A percentile compares a stretch with the other conserved stretches of the same genome.
phyloP scores from a whole-genome alignment of 148 eudicot species.

The Nepenthes mirabilis region DNA sequence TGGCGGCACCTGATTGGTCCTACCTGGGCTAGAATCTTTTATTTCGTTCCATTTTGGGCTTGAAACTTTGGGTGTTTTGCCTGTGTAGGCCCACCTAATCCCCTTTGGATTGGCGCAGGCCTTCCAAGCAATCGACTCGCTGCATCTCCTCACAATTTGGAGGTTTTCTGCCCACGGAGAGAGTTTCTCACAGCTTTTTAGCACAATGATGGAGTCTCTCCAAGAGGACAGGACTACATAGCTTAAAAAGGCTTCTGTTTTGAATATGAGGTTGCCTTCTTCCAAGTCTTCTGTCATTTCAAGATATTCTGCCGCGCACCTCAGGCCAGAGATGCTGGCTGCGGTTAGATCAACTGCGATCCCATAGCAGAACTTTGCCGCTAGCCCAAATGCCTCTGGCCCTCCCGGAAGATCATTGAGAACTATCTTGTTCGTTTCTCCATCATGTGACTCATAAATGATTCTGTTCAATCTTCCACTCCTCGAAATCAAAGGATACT shows the following conservation, averaged over 20 bases:
- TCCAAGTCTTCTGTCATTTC: conserved; percentile 74
- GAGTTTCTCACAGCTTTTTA: conserved; percentile 45
- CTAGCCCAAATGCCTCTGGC: conserved; percentile 72
- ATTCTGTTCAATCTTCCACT: conserved; percentile 81
- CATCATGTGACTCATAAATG: conserved; percentile 54
- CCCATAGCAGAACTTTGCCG: conserved; percentile 94
- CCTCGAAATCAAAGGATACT: conserved; percentile 82
- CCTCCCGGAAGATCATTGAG: conserved; percentile 84
- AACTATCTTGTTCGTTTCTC: conserved; percentile 36
- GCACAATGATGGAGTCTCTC: conserved; percentile 52
- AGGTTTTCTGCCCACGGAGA: conserved; percentile 77
- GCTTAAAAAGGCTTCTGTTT: conserved; percentile 58
- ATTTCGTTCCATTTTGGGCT: conserved; percentile 76
- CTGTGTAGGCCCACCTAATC: conserved; percentile 8
- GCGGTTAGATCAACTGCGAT: conserved; percentile 87
- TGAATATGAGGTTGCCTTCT: conserved; percentile 58
- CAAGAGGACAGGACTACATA: conserved; percentile 58
- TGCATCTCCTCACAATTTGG: conserved; percentile 62
- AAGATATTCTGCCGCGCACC: conserved; percentile 63
- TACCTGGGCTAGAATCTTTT: conserved; percentile 63
- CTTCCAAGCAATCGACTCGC: conserved; percentile 56
- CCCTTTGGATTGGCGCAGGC: conserved; percentile 46
- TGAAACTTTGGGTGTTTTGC: conserved; percentile 24
- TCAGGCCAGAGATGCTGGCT: conserved; percentile 69
- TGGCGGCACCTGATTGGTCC: conserved; percentile 42